Percentiles rank a stretch among this genome's conserved stretches.
Evolutionary conservation across 2,329 filamentous ascomycete genomes (phyloP).

Genomic region (Pyricularia grisea): DNA sequence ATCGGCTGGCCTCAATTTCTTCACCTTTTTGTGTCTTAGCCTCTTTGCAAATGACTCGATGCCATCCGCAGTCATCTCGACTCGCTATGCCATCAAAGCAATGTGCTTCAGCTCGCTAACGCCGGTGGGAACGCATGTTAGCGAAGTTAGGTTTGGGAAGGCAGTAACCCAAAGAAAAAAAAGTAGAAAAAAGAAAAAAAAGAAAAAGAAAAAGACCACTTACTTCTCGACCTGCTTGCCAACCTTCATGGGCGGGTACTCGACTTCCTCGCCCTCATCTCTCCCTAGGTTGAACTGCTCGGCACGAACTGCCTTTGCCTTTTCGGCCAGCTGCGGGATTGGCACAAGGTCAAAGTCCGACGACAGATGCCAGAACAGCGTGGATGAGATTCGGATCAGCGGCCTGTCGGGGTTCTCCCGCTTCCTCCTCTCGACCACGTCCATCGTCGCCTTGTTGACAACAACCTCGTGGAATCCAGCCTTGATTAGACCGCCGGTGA

Average conservation of each 20-base stretch:
- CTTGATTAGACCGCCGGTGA: conserved; percentile 51
- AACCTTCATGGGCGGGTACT: conserved; percentile 46
- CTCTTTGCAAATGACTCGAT: not conserved
- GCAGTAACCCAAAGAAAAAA: conserved; percentile 3
- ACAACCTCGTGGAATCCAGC: conserved; percentile 55
- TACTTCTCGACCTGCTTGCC: conserved; percentile 49
- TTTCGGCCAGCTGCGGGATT: conserved; percentile 34
- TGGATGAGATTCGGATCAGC: conserved; percentile 47
- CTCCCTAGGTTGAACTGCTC: conserved; percentile 37
- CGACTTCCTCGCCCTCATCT: conserved; percentile 41
- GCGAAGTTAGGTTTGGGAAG: not conserved
- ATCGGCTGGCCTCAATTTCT: too few species aligned
- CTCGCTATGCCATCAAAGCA: conserved; percentile 34
- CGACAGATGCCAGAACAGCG: conserved; percentile 51
- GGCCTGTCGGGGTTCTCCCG: conserved; percentile 35
- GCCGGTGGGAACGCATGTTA: conserved; percentile 6
- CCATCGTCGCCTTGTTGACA: conserved; percentile 42
- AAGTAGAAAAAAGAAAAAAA: not conserved
- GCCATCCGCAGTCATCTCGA: not conserved
- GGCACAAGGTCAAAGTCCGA: conserved; percentile 47
- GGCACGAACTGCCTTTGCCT: conserved; percentile 32
- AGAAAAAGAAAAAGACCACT: conserved; percentile 14
- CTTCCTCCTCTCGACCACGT: conserved; percentile 33
- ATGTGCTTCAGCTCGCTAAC: conserved; percentile 40
- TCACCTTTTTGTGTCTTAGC: too few species aligned